Evolutionary conservation across 192 early-diverging fungal species (phyloP).

Genomic region (Oehlia diaphana): DNA sequence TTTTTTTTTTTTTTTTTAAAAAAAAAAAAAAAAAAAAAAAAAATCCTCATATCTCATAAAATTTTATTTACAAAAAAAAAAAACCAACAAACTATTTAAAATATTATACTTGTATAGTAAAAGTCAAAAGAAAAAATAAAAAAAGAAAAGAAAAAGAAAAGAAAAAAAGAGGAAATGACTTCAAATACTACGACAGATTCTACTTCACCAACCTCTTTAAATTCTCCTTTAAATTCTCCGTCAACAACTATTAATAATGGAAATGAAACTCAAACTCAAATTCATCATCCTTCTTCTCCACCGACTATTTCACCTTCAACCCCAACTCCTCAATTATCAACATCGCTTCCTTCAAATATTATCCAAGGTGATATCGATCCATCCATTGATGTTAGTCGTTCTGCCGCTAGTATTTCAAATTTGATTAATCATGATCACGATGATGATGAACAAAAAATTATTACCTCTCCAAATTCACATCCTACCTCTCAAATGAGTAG

Average conservation of each 20-base stretch:
- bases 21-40: no score
- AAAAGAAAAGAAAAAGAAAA: background rate
- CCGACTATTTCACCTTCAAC: background rate
- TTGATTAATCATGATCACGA: constrained; percentile 29
- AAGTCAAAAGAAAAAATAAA: background rate
- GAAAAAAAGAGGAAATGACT: background rate
- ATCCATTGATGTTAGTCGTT: background rate
- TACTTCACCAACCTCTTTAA: background rate
- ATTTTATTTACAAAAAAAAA: no score
- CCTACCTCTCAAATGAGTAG: constrained; percentile 10
- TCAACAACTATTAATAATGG: background rate
- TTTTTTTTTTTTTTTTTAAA: no score
- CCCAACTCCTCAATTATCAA: constrained; percentile 2
- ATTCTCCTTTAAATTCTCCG: background rate
- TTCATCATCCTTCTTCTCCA: background rate
- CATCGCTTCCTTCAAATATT: constrained; percentile 12
- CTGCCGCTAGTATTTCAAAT: constrained; percentile 32
- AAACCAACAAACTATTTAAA: no score
- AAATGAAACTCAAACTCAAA: background rate
- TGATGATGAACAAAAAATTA: constrained; percentile 4
- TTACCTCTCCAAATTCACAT: background rate
- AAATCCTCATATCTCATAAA: no score
- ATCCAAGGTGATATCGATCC: constrained; percentile 1
- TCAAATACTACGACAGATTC: background rate
- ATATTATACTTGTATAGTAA: background rate